Evolutionary conservation across 2,329 filamentous ascomycete species (phyloP), one percentile per base, ranked within the genome.

Genomic region (Alternaria sp.): DNA sequence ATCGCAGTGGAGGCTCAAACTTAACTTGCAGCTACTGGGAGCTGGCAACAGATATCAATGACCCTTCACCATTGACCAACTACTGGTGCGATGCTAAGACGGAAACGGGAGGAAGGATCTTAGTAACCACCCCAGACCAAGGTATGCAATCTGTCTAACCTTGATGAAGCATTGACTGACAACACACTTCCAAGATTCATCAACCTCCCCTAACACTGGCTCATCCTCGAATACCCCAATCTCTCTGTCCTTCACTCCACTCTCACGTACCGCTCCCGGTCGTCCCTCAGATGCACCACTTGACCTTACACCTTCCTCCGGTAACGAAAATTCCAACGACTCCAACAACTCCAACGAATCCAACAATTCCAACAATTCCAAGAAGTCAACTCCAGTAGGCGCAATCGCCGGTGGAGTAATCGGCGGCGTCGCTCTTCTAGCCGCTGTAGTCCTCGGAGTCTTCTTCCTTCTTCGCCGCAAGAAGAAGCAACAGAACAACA

Each of bases 351-450:
- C 17, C 23, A n/a, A 28, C 6, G 32, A 43, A 49, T 11, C 40
- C 9, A 46, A 17, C 13, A 30, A 45, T 2, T 19, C 17, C 8
- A 21, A 32, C 8, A 17, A 49, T 9, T 47, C 52, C 9, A 55
- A 64, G 32, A 49, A 30, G 13, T 58, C 59, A 52, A 63, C 59
- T 2, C 54, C 66, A 46, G 40, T 71, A 28, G 70, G 65, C 36
- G 64, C 70, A 12, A 71, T 72, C 28, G 65, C 66, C 15, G 70
- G 70, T 17, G 69, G 69, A 40, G 69, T 69, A 9, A 45, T 72
- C 23, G 70, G 70, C 17, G 70, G 69, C 17, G 36, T 72, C 23
- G 67, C 54, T 7, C 64, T 56, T n/a, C 55, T 71, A 21, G 67
- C 40, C 40, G 64, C 52, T 23, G 49, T 65, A 43, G 54, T 68